Evolutionary conservation across 1,139 yeast species (phyloP).

Genomic region (Yamadazyma diddensiae): DNA sequence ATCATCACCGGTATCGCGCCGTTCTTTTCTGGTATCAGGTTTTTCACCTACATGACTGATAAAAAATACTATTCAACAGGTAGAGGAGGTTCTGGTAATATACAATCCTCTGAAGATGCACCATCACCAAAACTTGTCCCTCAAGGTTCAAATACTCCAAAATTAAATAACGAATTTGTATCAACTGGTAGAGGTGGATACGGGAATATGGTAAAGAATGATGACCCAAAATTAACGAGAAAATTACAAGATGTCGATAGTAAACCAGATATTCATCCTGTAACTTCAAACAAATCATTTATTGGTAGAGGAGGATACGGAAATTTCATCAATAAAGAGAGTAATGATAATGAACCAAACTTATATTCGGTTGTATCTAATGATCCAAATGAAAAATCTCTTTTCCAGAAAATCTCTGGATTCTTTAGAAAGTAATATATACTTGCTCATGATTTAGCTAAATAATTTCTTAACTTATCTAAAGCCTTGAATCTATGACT

Average conservation of each 20-base stretch:
- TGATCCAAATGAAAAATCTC: slow-evolving; percentile 21
- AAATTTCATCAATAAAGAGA: slow-evolving; percentile 27
- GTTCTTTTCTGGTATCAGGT: slow-evolving; percentile 1
- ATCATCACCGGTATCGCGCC: slow-evolving; percentile 2
- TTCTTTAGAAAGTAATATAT: slow-evolving; percentile 10
- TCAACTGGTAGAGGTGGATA: slow-evolving; percentile 83
- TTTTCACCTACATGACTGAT: slow-evolving; percentile 12
- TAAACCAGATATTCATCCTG: slow-evolving; percentile 30
- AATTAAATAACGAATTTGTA: slow-evolving; percentile 52
- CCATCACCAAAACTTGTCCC: slow-evolving; percentile 56
- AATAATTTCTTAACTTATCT: slow-evolving; percentile 62
- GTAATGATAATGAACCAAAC: slow-evolving; percentile 14
- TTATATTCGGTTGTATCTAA: slow-evolving; percentile 27
- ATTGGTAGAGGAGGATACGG: slow-evolving; percentile 53
- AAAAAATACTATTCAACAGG: slow-evolving; percentile 61
- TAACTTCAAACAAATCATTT: slow-evolving; percentile 38
- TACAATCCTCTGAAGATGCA: slow-evolving; percentile 40
- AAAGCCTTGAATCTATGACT: slow-evolving; percentile 88
- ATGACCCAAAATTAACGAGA: slow-evolving; percentile 59
- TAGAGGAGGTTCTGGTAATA: slow-evolving; percentile 80
- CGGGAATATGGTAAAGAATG: slow-evolving; percentile 71
- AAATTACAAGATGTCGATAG: slow-evolving; percentile 68
- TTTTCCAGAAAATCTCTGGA: slow-evolving; percentile 31
- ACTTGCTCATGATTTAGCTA: too few species aligned
- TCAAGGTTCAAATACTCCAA: slow-evolving; percentile 66